Evolutionary conservation across 805 yeast genomes (phyloP).

Genomic region (Brettanomyces bruxellensis): DNA sequence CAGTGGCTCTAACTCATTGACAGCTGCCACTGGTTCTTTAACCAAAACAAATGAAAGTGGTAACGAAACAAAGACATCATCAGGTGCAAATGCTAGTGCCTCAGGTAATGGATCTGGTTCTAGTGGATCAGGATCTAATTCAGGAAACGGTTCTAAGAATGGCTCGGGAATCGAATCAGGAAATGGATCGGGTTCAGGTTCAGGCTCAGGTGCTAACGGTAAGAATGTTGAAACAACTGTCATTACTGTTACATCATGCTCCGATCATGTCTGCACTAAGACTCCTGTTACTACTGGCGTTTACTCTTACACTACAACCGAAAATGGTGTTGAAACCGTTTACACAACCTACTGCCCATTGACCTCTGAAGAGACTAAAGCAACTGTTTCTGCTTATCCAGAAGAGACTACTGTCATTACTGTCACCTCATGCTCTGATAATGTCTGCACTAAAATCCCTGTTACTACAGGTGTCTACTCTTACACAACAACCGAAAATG

Average conservation of each 20-base stretch:
- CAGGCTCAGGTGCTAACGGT: no score
- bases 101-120: no score
- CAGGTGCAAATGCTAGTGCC: no score
- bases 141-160: no score
- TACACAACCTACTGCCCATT: conserved; percentile 26
- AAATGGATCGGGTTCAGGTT: no score
- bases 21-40: no score
- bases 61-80: no score
- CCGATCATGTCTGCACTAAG: background rate
- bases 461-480: conserved; percentile 2
- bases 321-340: conserved; percentile 24
- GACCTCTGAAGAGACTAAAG: background rate
- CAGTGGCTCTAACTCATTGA: no score
- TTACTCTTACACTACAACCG: conserved; percentile 17
- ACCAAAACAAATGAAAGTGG: no score
- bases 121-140: no score
- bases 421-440: background rate
- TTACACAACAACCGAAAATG: conserved; percentile 23
- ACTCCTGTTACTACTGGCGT: conserved; percentile 2
- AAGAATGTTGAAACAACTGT: background rate
- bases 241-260: background rate
- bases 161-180: no score
- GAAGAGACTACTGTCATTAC: conserved; percentile 1
- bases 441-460: background rate
- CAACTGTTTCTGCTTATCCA: background rate